Evolutionary conservation across 257 asterid species (phyloP), one percentile per base, ranked within the genome.

Genomic region (Plectranthus barbatus): DNA sequence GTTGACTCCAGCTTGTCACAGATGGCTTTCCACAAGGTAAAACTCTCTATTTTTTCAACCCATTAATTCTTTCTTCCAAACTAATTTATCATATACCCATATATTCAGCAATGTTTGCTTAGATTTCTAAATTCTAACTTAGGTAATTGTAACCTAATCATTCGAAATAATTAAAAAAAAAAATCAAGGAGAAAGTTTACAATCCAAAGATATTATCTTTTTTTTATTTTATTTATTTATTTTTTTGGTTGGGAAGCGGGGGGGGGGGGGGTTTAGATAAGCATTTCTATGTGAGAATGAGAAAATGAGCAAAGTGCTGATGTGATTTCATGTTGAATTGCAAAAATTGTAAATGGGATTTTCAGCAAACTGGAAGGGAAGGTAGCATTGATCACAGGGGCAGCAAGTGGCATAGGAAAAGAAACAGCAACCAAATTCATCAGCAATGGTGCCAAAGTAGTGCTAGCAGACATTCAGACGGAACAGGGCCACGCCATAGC

Each of bases 381-480:
- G 66, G 79, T 89, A 57, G 96, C 96, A 14, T 62, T 89, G 12
- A 89, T 92, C 60, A 89, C 96, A 0, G 97, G 99, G 5, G 95
- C 87, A 18, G 96, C 99, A 21, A 75, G 77, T 13, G 97, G 99
- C 1, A 83, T 89, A 31, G 97, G 99, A 9, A 83, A 76, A 75
- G 97, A 76, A 66, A 86, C 99, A 2, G 97, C 97, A 0, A 26
- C 69, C 6, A 80, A 77, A 45, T 89, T 89, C 86, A 76, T 87
- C 47, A 48, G 37, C 66, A 72, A 83, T 7, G 99, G 99, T 0
- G 97, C 97, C 37, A 80, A 78, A 56, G 96, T 92, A 12, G 18
- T 42, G 48, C 9, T 42, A 13, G 48, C 48, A n/a, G 17, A 42
- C 48, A 4, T 42, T 5, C 48, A n/a, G 48, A 0, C 5, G 1